Percentiles rank a stretch among this genome's conserved stretches.
Conservation (phyloP, 1,284 basidiomycete genomes). For the Trichosporon sp. region DNA sequence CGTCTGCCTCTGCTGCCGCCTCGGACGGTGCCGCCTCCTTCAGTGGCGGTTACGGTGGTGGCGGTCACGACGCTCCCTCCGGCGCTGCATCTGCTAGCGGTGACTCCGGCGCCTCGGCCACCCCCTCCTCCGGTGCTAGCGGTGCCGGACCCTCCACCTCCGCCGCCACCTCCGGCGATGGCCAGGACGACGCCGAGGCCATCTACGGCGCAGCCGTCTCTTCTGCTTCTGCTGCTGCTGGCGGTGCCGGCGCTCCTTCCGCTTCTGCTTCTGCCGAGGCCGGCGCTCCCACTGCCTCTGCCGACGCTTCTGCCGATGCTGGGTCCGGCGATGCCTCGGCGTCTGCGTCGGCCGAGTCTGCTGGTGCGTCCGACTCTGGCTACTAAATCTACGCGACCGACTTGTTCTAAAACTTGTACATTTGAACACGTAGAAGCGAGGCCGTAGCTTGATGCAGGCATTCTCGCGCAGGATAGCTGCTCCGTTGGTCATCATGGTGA, state of each 20-base stretch:
- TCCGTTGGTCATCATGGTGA: no score
- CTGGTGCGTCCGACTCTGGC: neutral
- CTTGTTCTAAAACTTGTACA: neutral
- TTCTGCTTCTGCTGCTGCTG: neutral
- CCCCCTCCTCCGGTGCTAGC: neutral
- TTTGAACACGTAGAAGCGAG: no score
- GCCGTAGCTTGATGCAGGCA: no score
- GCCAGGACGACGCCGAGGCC: neutral
- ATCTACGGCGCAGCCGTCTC: no score
- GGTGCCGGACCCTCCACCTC: neutral
- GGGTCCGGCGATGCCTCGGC: no score
- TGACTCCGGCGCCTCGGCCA: neutral
- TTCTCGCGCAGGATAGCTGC: no score
- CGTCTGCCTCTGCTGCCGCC: neutral
- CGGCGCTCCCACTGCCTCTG: neutral
- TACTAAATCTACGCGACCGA: neutral
- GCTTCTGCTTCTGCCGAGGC: neutral
- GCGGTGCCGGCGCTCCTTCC: neutral
- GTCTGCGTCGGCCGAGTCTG: neutral
- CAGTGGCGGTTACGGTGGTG: neutral
- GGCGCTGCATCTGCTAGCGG: neutral
- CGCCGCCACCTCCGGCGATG: neutral
- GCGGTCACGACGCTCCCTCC: neutral
- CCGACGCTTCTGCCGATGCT: neutral
- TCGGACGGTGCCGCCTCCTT: neutral